phyloP scores from a whole-genome alignment of 2,329 filamentous ascomycete species.

The Drechslerella dactyloides region DNA sequence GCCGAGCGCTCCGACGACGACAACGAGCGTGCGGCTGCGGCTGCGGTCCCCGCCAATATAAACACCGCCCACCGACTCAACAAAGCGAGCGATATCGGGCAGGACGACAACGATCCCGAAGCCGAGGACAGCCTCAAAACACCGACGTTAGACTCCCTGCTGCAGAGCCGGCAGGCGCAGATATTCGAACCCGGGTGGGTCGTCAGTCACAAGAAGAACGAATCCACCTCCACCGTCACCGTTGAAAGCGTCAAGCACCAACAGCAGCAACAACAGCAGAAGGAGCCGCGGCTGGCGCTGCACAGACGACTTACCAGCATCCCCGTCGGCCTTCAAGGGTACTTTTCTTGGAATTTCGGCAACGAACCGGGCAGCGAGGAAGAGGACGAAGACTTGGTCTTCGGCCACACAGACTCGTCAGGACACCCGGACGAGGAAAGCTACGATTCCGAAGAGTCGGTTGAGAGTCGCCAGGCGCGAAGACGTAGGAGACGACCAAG shows the following conservation, averaged over 20 bases:
- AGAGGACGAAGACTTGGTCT: conserved; percentile 47
- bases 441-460: conserved; percentile 44
- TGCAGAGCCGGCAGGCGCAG: conserved; percentile 28
- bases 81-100: neutral
- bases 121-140: conserved; percentile 43
- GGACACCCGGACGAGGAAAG: conserved; percentile 30
- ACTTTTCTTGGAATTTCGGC: conserved; percentile 44
- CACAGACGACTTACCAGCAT: conserved; percentile 40
- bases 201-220: conserved; percentile 38
- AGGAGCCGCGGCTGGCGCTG: conserved; percentile 14
- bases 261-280: conserved; percentile 13
- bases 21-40: conserved; percentile 6
- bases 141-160: conserved; percentile 37
- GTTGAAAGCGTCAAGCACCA: conserved; percentile 41
- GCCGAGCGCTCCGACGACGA: conserved; percentile 18
- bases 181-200: conserved; percentile 48
- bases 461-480: conserved; percentile 7
- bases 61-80: conserved; percentile 23
- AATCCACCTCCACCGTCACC: conserved; percentile 45
- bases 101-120: conserved; percentile 23
- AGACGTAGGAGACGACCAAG: conserved; percentile 19
- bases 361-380: conserved; percentile 2
- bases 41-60: conserved; percentile 23
- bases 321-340: conserved; percentile 42
- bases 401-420: conserved; percentile 47